These are phyloP conservation scores for Neonectria hederae DNA, from an alignment of 2,329 filamentous ascomycete species.

Conservation along the genomic window DNA sequence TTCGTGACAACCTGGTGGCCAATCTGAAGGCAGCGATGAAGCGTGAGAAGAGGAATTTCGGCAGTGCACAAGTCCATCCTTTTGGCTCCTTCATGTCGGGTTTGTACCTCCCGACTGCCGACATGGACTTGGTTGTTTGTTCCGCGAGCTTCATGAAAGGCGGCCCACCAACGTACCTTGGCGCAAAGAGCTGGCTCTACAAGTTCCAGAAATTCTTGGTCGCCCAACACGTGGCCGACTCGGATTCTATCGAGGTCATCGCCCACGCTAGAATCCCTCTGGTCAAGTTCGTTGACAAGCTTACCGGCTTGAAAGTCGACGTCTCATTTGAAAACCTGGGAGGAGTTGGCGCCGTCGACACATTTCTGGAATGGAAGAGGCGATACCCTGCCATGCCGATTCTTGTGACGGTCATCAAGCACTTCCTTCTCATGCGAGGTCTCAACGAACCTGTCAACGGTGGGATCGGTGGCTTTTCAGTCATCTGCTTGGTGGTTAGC, in stretches of 20 bases:
- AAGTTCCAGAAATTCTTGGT: slow-evolving; percentile 70
- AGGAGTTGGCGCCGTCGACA: slow-evolving; percentile 81
- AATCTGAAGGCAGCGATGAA: slow-evolving; percentile 71
- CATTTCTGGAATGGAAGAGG: slow-evolving; percentile 81
- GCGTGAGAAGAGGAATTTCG: slow-evolving; percentile 58
- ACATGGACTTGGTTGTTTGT: slow-evolving; percentile 92
- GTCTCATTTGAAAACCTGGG: slow-evolving; percentile 94
- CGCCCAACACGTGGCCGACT: slow-evolving; percentile 63
- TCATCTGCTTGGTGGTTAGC: slow-evolving; percentile 92
- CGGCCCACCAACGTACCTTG: slow-evolving; percentile 58
- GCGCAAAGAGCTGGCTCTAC: slow-evolving; percentile 66
- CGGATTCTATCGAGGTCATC: slow-evolving; percentile 73
- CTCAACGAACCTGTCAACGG: slow-evolving; percentile 92
- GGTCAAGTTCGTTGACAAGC: slow-evolving; percentile 85
- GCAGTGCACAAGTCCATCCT: slow-evolving; percentile 70
- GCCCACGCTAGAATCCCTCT: slow-evolving; percentile 84
- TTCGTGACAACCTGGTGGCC: slow-evolving; percentile 77
- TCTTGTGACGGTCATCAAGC: slow-evolving; percentile 89
- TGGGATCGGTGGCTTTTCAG: slow-evolving; percentile 91
- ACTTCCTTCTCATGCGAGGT: slow-evolving; percentile 87
- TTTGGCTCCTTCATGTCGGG: slow-evolving; percentile 97
- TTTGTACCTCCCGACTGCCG: slow-evolving; percentile 75
- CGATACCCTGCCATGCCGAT: slow-evolving; percentile 86
- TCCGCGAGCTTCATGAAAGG: slow-evolving; percentile 65
- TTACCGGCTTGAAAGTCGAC: slow-evolving; percentile 85